Base-by-base conservation (phyloP, 345 rosid genomes). In the Populus davidiana region DNA sequence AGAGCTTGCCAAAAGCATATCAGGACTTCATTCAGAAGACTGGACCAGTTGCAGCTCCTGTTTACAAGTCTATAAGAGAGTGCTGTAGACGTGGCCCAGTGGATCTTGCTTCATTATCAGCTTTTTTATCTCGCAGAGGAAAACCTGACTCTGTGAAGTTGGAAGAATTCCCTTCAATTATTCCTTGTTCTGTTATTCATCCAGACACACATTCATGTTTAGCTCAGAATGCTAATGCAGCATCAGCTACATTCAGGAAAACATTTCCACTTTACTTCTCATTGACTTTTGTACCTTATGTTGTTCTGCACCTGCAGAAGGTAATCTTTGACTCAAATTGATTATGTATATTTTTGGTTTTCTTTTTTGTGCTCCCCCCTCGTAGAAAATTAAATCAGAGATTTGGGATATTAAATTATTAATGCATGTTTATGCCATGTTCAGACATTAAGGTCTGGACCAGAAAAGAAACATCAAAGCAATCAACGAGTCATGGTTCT, bases 231-330 rank as follows among this genome's bases (percentile, higher is more conserved):
- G 96, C 84, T 36, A 94, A 89, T 77, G 98, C 98, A 80, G 87
- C 92, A 77, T 91, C 94, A 31, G 92, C 97, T 75, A 92, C 98
- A 78, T 96, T 96, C 87, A 91, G 87, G 87, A 96, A 91, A 87
- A 96, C 98, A 41, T 96, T 96, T 81, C 99, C 99, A 0, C 90
- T 94, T 43, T 96, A 96, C 83, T 96, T 96, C 88, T 94, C 98
- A n/a, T 74, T 96, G 82, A 96, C 99, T 29, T 96, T 94, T 77
- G 98, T 96, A 73, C 99, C 99, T 75, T 96, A 86, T 79, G 99
- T 96, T 70, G 93, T 96, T 77, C 90, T 96, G 80, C 97, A 88
- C 75, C 86, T 92, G 33, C 99, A 92, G 80, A 96, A 90, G 93
- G 99, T 90, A 90, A 73, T 77, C 77, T 79, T 81, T 74, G 70